Base-by-base conservation (phyloP, 1,284 basidiomycete genomes). In the Trametes pubescens region DNA sequence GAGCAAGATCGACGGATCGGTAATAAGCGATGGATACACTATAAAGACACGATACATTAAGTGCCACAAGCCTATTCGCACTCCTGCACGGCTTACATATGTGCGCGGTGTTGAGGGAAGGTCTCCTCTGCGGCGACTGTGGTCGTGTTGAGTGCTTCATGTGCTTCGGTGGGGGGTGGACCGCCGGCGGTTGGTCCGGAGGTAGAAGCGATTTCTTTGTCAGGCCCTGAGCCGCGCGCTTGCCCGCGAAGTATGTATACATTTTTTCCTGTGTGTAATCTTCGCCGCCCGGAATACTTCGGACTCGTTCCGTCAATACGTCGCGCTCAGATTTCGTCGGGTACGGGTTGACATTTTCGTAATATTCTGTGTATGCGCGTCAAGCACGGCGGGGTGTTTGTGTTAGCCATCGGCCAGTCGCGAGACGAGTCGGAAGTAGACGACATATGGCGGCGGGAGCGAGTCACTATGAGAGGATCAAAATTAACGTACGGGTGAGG, bases 21-120 rank as follows among this genome's bases (percentile, higher is more conserved):
- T 62, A 0, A 38, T n/a, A 1, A 68, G 46, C 34, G 64, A 58
- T 2, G 67, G 67, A 24, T 62, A 68, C 38, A 68, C 67, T 68
- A 46, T n/a, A 11, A 21, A 3, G 9, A 34, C 26, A 16, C 32
- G 32, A 21, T 21, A 18, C 37, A 16, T 26, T 61, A 32, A 34
- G 26, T 8, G 6, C 5, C 21, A 4, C 18, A 16, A 8, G 40
- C 24, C 10, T 24, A 22, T 52, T 1, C 4, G 21, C n/a, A 16
- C 32, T 16, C 5, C 9, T 32, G n/a, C n/a, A 40, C 14, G 2
- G 38, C 52, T 40, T 54, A 54, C 52, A n/a, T 24, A 54, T 54
- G 4, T 40, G 37, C 14, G 32, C 37, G 10, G 37, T 9, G 54
- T 24, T n/a, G 44, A 22, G 44, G 22, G 44, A 21, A 8, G 29